Percentiles rank a stretch among this genome's conserved stretches.
These are phyloP conservation scores for Gamsiella multidivaricata DNA, from an alignment of 192 early-diverging fungal species.

Conservation along the genomic window DNA sequence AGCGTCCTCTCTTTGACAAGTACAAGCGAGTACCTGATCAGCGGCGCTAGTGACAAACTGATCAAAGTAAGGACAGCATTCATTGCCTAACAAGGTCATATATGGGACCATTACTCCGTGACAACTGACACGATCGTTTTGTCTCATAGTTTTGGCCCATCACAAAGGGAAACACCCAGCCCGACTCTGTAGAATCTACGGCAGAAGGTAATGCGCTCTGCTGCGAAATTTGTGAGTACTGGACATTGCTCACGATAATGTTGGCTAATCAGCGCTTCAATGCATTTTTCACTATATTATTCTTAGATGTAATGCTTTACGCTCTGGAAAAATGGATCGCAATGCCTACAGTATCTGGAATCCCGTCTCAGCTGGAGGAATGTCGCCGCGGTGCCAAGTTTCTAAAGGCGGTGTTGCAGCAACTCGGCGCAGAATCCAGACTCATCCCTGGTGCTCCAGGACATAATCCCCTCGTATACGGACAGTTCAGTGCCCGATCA, in stretches of 20 bases:
- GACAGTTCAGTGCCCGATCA: constrained; percentile 44
- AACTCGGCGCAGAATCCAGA: constrained; percentile 72
- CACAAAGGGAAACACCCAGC: constrained; percentile 15
- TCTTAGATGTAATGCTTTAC: constrained; percentile 64
- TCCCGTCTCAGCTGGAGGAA: constrained; percentile 74
- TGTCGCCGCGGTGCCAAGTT: constrained; percentile 80
- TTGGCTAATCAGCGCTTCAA: no score
- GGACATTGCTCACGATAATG: no score
- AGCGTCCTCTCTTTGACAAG: constrained; percentile 69
- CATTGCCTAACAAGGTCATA: no score
- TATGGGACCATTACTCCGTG: no score
- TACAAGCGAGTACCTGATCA: constrained; percentile 62
- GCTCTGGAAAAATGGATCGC: constrained; percentile 77
- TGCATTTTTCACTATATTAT: no score
- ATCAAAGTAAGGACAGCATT: constrained; percentile 65
- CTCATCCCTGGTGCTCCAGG: constrained; percentile 69
- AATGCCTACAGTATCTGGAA: constrained; percentile 75
- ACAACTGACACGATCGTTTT: background rate
- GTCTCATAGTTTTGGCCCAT: constrained; percentile 36
- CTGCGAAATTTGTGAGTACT: background rate
- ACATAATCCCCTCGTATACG: constrained; percentile 79
- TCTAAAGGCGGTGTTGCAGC: constrained; percentile 70
- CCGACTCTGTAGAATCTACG: constrained; percentile 25
- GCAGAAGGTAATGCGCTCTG: constrained; percentile 40
- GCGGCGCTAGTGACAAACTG: constrained; percentile 69